Evolutionary conservation across 331 rosid species (phyloP).

Genomic region (Dryas integrifolia): DNA sequence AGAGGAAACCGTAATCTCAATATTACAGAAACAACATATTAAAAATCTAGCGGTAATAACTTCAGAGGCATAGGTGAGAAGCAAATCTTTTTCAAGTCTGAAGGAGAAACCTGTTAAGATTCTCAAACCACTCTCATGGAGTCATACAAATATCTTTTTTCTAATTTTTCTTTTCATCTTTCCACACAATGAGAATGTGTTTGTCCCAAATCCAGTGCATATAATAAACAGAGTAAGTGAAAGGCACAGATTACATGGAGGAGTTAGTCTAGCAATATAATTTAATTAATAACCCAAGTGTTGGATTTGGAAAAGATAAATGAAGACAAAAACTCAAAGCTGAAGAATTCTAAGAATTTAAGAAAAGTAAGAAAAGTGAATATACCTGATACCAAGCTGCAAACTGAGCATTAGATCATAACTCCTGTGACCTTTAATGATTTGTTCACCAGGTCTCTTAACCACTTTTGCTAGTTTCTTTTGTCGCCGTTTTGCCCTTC

Average conservation of each 20-base stretch:
- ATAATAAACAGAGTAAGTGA: background rate
- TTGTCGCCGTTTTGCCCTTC: constrained; percentile 66
- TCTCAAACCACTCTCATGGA: background rate
- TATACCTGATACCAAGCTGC: constrained; percentile 99
- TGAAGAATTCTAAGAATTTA: background rate
- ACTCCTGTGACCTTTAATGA: constrained; percentile 96
- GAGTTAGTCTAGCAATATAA: constrained; percentile 13
- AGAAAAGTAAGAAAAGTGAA: constrained; percentile 23
- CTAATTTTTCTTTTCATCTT: background rate
- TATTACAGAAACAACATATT: background rate
- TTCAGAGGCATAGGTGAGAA: constrained; percentile 28
- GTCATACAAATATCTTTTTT: constrained; percentile 5
- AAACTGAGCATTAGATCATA: constrained; percentile 97
- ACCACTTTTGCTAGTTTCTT: constrained; percentile 75
- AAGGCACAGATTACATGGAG: constrained; percentile 1
- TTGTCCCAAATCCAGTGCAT: constrained; percentile 8
- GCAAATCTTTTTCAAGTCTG: constrained; percentile 13
- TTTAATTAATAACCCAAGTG: background rate
- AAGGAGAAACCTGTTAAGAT: constrained; percentile 24
- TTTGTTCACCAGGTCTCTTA: constrained; percentile 89
- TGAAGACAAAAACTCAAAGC: constrained; percentile 21
- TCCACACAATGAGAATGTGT: background rate
- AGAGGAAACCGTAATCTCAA: background rate
- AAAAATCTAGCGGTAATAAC: constrained; percentile 16
- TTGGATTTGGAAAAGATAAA: constrained; percentile 14